Conservation (phyloP, 306 rosid species). For the Lupinus albus region DNA sequence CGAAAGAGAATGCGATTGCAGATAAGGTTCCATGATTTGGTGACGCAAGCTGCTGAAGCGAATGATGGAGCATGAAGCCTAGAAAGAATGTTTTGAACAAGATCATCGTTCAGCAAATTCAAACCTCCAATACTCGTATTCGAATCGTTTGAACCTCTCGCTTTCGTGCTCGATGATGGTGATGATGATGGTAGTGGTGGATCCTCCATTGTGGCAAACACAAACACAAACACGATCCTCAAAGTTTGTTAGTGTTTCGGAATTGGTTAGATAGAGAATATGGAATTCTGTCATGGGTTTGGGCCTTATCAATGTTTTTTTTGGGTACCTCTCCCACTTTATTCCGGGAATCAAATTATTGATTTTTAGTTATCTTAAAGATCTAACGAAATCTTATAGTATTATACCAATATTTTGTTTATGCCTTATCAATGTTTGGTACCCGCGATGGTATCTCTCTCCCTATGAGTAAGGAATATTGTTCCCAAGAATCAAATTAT, state of each 20-base stretch:
- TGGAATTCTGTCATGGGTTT: too few species aligned
- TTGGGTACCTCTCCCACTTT: too few species aligned
- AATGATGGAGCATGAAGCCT: constrained; percentile 60
- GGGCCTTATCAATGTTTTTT: too few species aligned
- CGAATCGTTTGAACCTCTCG: constrained; percentile 21
- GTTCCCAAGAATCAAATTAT: too few species aligned
- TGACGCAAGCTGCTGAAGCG: constrained; percentile 72
- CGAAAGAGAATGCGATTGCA: constrained; percentile 61
- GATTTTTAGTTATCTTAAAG: too few species aligned
- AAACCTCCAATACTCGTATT: background rate
- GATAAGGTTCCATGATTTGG: constrained; percentile 56
- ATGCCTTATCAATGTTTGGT: too few species aligned
- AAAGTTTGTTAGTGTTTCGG: background rate
- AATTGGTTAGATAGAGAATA: too few species aligned
- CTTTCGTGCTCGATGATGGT: constrained; percentile 37
- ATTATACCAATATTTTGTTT: too few species aligned
- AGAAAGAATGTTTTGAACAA: constrained; percentile 44
- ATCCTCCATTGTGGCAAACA: constrained; percentile 33
- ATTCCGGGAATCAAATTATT: too few species aligned
- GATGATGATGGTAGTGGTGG: constrained; percentile 37
- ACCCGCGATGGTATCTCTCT: too few species aligned
- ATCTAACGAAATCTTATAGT: too few species aligned
- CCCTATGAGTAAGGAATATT: too few species aligned
- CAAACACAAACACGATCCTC: background rate
- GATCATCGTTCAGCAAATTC: constrained; percentile 45